phyloP scores from a whole-genome alignment of 129 eudicot genomes.

The Centrapalus pauciflorus region DNA sequence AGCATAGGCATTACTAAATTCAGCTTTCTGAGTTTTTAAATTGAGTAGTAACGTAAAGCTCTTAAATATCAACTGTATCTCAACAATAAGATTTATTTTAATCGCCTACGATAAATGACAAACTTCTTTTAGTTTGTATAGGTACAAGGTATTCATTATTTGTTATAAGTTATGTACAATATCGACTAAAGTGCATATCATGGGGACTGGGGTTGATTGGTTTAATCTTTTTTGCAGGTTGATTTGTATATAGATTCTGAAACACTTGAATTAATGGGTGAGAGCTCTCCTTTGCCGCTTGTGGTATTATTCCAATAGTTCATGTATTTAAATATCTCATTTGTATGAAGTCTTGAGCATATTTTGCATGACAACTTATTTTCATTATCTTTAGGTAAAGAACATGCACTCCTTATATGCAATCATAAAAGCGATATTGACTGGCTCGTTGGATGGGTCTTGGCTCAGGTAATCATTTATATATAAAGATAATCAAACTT shows the following conservation, averaged over 20 bases:
- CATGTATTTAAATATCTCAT: not conserved
- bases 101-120: not conserved
- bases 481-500: not conserved
- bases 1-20: not conserved
- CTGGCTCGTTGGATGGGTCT: conserved; percentile 96
- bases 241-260: conserved; percentile 62
- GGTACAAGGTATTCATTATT: not conserved
- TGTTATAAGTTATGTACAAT: not conserved
- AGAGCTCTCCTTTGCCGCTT: conserved; percentile 12
- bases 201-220: not conserved
- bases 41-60: not conserved
- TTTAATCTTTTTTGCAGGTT: conserved; percentile 43
- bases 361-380: conserved; percentile 2
- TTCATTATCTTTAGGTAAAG: conserved; percentile 64
- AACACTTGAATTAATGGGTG: conserved; percentile 72
- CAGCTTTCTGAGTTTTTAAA: not conserved
- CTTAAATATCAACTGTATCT: not conserved
- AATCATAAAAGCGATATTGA: conserved; percentile 91
- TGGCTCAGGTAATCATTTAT: conserved; percentile 60
- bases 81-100: not conserved
- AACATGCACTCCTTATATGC: conserved; percentile 68
- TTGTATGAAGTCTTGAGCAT: not conserved
- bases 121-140: not conserved
- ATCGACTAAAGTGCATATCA: not conserved
- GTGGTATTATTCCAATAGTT: conserved; percentile 16